Evolutionary conservation across 1,139 yeast genomes (phyloP).

Genomic region (Pichia sp.): DNA sequence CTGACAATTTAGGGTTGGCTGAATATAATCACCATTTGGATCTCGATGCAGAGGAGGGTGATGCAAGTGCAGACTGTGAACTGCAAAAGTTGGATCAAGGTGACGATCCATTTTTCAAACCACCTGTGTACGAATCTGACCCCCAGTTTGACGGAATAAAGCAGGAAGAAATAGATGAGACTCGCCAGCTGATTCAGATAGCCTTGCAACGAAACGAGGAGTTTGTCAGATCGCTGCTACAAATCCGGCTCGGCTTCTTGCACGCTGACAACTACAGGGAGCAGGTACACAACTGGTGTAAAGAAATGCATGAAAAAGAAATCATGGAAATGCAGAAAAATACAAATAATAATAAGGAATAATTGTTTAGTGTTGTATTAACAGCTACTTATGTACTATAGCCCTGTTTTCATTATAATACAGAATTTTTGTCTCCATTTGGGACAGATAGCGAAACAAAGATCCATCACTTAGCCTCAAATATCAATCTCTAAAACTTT

Average conservation of each 20-base stretch:
- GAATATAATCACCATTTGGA: conserved; percentile 61
- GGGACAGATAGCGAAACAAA: too few species aligned
- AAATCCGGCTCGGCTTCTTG: conserved; percentile 68
- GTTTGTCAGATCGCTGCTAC: conserved; percentile 71
- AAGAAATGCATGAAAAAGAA: conserved; percentile 73
- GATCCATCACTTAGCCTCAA: too few species aligned
- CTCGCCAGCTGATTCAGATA: conserved; percentile 63
- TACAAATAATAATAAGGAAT: conserved; percentile 30
- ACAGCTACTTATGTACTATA: background rate
- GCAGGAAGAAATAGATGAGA: conserved; percentile 57
- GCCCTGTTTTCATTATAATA: background rate
- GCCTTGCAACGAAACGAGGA: conserved; percentile 87
- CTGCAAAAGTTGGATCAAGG: conserved; percentile 18
- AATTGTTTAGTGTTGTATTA: background rate
- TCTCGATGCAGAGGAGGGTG: conserved; percentile 24
- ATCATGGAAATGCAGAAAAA: conserved; percentile 28
- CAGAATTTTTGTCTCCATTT: background rate
- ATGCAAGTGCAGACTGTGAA: background rate
- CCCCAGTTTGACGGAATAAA: conserved; percentile 40
- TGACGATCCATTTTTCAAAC: conserved; percentile 59
- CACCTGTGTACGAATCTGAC: conserved; percentile 45
- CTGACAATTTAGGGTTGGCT: conserved; percentile 61
- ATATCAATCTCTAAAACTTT: conserved; percentile 36
- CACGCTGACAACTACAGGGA: conserved; percentile 73
- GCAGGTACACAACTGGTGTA: conserved; percentile 74